Percentiles rank a stretch among this genome's conserved stretches.
Conservation (phyloP, 805 yeast species). For the Martiniozyma abietophila region DNA sequence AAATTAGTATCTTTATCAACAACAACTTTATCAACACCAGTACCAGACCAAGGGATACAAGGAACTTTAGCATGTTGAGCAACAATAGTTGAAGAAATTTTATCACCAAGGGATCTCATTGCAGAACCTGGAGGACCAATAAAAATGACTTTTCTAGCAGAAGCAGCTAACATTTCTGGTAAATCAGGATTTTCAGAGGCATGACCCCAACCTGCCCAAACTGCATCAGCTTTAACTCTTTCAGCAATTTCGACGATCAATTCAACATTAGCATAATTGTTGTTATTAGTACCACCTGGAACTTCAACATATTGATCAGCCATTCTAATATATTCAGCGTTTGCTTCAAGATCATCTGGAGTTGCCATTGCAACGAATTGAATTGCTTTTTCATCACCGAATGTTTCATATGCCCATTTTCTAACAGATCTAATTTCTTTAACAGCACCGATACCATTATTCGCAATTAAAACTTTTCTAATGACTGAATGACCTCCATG, state of each 20-base stretch:
- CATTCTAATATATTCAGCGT: slow-evolving; percentile 97
- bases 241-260: slow-evolving; percentile 95
- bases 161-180: slow-evolving; percentile 91
- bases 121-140: slow-evolving; percentile 99
- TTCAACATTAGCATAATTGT: slow-evolving; percentile 97
- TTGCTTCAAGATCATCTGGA: slow-evolving; percentile 96
- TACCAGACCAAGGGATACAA: slow-evolving; percentile 99
- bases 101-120: slow-evolving; percentile 99
- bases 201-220: slow-evolving; percentile 99
- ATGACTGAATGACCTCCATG: slow-evolving; percentile 96
- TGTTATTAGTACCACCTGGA: slow-evolving; percentile 98
- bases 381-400: slow-evolving; percentile 89
- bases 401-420: slow-evolving; percentile 99
- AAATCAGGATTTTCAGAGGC: slow-evolving; percentile 97
- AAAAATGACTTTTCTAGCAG: slow-evolving; percentile 81
- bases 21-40: slow-evolving; percentile 81
- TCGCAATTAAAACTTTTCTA: slow-evolving; percentile 81
- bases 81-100: slow-evolving; percentile 94
- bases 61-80: slow-evolving; percentile 99
- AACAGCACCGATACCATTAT: slow-evolving; percentile 99
- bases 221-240: slow-evolving; percentile 94
- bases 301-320: slow-evolving; percentile 98
- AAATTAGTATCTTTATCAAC: slow-evolving; percentile 62
- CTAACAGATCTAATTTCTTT: slow-evolving; percentile 95
- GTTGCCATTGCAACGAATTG: slow-evolving; percentile 98